A percentile compares a stretch with the other conserved stretches of the same genome.
phyloP scores from a whole-genome alignment of 306 rosid species.

The Psophocarpus tetragonolobus region DNA sequence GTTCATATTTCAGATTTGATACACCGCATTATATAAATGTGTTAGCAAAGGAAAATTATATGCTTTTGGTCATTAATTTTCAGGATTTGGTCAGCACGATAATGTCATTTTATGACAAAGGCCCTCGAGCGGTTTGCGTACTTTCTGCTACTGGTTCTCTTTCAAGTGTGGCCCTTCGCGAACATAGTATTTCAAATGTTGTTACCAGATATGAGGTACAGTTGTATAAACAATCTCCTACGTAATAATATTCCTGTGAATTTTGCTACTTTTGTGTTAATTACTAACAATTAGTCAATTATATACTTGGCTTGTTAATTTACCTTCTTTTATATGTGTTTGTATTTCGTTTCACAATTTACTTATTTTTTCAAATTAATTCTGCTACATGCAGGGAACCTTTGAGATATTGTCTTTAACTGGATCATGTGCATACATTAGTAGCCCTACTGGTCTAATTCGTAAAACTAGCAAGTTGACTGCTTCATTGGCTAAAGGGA shows the following conservation, averaged over 20 bases:
- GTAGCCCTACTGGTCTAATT: background rate
- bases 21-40: background rate
- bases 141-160: slow-evolving; percentile 55
- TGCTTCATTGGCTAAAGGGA: slow-evolving; percentile 38
- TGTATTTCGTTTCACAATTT: background rate
- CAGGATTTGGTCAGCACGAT: slow-evolving; percentile 50
- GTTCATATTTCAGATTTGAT: background rate
- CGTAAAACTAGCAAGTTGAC: slow-evolving; percentile 31
- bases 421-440: slow-evolving; percentile 41
- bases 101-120: background rate
- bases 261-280: background rate
- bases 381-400: slow-evolving; percentile 45
- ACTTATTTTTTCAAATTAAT: background rate
- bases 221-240: background rate
- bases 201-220: slow-evolving; percentile 49
- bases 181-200: background rate
- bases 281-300: too few species aligned
- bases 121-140: slow-evolving; percentile 40
- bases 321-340: background rate
- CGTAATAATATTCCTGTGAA: background rate
- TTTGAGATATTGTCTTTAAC: slow-evolving; percentile 53
- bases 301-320: background rate
- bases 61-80: slow-evolving; percentile 11
- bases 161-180: slow-evolving; percentile 39
- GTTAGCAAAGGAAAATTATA: background rate